Evolutionary conservation across 352 stramenopile genomes (phyloP).

Genomic region (Globisporangium radiosum): DNA sequence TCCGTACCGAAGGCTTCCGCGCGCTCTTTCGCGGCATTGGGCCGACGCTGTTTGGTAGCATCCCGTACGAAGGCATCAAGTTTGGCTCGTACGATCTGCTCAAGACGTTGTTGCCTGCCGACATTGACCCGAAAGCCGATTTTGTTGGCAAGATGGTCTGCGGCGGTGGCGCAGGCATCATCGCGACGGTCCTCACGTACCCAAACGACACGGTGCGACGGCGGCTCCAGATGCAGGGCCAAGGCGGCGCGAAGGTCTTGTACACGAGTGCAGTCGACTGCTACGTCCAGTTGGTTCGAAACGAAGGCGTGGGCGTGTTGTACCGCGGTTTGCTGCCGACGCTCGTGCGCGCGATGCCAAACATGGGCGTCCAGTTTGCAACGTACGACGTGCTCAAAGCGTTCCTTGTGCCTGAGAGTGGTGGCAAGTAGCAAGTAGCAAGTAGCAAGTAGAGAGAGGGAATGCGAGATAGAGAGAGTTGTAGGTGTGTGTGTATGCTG

Average conservation of each 20-base stretch:
- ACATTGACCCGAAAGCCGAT: slow-evolving; percentile 48
- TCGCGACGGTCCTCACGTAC: slow-evolving; percentile 85
- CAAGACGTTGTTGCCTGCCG: slow-evolving; percentile 40
- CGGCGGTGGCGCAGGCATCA: slow-evolving; percentile 71
- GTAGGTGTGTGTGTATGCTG: too few species aligned
- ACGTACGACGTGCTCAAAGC: slow-evolving; percentile 78
- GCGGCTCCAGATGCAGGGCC: slow-evolving; percentile 84
- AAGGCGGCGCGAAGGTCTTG: slow-evolving; percentile 40
- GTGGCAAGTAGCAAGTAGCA: too few species aligned
- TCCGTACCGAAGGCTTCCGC: slow-evolving; percentile 59
- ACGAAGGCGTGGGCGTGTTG: slow-evolving; percentile 62
- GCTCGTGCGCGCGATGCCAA: slow-evolving; percentile 77
- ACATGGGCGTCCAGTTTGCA: slow-evolving; percentile 85
- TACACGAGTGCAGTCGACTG: slow-evolving; percentile 77
- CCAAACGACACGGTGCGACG: slow-evolving; percentile 84
- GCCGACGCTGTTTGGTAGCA: slow-evolving; percentile 55
- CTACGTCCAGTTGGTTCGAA: slow-evolving; percentile 53
- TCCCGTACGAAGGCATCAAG: slow-evolving; percentile 81
- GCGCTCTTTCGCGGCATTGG: slow-evolving; percentile 69
- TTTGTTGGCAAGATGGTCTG: slow-evolving; percentile 69
- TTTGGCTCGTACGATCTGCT: slow-evolving; percentile 77
- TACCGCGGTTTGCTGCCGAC: slow-evolving; percentile 76
- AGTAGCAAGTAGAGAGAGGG: slow-evolving; percentile 1
- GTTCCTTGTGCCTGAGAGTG: slow-evolving; percentile 20
- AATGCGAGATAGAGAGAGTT: too few species aligned